Percentiles rank a stretch among this genome's conserved stretches.
Evolutionary conservation across 495 filamentous ascomycete species (phyloP).

Genomic region (Daldinia grandis): DNA sequence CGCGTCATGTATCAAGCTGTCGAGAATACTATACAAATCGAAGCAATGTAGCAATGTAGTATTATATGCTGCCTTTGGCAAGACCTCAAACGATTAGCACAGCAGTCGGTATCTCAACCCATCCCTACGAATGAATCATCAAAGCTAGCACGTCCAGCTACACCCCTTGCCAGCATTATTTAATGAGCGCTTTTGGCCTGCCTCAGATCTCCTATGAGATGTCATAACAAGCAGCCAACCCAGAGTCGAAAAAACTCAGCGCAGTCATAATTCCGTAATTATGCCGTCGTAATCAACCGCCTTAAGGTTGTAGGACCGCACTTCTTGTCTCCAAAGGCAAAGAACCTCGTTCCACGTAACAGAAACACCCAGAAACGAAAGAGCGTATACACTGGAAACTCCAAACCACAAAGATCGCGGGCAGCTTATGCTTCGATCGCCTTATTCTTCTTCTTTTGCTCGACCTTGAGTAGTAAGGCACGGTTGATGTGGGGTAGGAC

Average conservation of each 20-base stretch:
- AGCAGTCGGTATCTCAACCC: conserved; percentile 10
- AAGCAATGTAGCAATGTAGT: conserved; percentile 29
- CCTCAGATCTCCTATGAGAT: not conserved
- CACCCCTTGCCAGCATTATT: conserved; percentile 13
- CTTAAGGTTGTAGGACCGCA: conserved; percentile 10
- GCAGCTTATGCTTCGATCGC: conserved; percentile 61
- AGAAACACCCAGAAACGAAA: conserved; percentile 35
- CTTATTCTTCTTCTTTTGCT: conserved; percentile 98
- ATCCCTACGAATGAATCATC: conserved; percentile 15
- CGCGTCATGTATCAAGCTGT: not conserved
- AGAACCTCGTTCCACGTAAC: conserved; percentile 22
- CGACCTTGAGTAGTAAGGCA: conserved; percentile 95
- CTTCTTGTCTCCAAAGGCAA: conserved; percentile 4
- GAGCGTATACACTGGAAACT: conserved; percentile 9
- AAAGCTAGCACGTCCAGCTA: conserved; percentile 12
- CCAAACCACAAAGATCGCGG: conserved; percentile 6
- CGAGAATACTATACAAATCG: conserved; percentile 12
- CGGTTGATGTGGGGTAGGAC: conserved; percentile 99
- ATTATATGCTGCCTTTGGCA: conserved; percentile 25
- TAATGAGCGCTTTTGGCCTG: conserved; percentile 9
- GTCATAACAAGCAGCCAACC: conserved; percentile 1
- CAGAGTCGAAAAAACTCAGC: conserved; percentile 11
- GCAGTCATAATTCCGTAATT: conserved; percentile 28
- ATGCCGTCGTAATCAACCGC: conserved; percentile 33
- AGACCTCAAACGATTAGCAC: conserved; percentile 8